Evolutionary conservation across 179 eudicot species (phyloP).

Genomic region (Spinacia oleracea): DNA sequence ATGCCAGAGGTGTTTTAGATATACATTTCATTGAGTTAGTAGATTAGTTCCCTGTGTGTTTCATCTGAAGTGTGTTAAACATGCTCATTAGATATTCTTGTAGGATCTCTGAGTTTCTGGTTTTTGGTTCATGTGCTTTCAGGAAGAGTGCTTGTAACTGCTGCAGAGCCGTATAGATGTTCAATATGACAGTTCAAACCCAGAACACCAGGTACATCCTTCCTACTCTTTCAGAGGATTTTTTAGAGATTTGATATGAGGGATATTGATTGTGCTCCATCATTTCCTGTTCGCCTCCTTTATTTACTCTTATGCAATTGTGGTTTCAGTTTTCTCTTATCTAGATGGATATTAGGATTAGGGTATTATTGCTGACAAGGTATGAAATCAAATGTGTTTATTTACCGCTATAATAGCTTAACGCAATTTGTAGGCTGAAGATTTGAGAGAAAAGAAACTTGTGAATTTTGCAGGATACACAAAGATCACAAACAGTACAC

Average conservation of each 20-base stretch:
- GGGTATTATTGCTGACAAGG: no score
- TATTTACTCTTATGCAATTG: no score
- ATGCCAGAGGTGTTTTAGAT: background rate
- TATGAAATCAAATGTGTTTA: no score
- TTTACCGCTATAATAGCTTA: no score
- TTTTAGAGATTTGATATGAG: background rate
- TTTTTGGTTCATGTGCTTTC: constrained; percentile 25
- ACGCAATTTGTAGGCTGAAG: no score
- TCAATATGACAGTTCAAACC: constrained; percentile 70
- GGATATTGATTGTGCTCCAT: no score
- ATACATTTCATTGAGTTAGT: background rate
- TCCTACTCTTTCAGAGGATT: background rate
- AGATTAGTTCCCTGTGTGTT: background rate
- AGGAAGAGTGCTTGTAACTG: constrained; percentile 86
- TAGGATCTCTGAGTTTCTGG: background rate
- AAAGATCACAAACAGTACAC: no score
- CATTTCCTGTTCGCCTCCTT: no score
- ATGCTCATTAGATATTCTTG: background rate
- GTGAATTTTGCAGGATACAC: no score
- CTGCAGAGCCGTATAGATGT: constrained; percentile 81
- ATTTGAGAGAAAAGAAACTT: no score
- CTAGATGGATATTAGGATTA: no score
- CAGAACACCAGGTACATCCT: constrained; percentile 74
- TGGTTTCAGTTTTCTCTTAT: no score
- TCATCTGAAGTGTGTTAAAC: background rate